Evolutionary conservation across 495 filamentous ascomycete genomes (phyloP), one percentile per base, ranked within the genome.

Genomic region (Trypethelium eluteriae): DNA sequence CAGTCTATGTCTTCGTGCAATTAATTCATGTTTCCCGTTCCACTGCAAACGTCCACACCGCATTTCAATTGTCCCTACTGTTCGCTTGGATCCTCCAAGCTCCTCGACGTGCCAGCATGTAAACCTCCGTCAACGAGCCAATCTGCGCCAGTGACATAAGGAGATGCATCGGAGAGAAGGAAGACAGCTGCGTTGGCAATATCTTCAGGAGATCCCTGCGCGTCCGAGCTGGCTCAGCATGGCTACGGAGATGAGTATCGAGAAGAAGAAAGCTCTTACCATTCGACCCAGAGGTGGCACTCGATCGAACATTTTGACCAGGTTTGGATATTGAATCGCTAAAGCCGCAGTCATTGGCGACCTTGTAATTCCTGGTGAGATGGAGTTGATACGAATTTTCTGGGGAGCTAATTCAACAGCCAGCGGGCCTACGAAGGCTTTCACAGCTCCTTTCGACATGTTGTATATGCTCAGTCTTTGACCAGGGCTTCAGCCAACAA

Each of bases 361-460:
- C 0, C 39, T 18, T n/a, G 63, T 68, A 9, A 68, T 63, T 0
- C 69, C 69, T 2, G 69, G 69, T 9, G 34, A 41, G 14, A 72
- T 64, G 61, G 57, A 62, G 59, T 72, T 72, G 18, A 70, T 62
- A 9, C 70, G 25, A 46, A 69, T 66, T 10, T 62, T 62, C 38
- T 25, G 63, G 12, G 63, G 41, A 18, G 61, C 66, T 6, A 70
- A 46, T 46, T 72, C 70, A 12, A 66, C 66, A 14, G 69, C 66
- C 6, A 72, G 64, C 34, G 65, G 62, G 32, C 64, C 64, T 3
- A 66, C 70, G 2, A 72, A 64, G 7, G 66, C 69, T 18, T 62
- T 47, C 16, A 72, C 69, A 16, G 50, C 70, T 47, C 66, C 66
- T 56, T 72, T 72, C 25, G 69, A 72, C 63, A 67, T 67, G 39